Base-by-base conservation (phyloP, 352 stramenopile species). In the Globisporangium canariense region DNA sequence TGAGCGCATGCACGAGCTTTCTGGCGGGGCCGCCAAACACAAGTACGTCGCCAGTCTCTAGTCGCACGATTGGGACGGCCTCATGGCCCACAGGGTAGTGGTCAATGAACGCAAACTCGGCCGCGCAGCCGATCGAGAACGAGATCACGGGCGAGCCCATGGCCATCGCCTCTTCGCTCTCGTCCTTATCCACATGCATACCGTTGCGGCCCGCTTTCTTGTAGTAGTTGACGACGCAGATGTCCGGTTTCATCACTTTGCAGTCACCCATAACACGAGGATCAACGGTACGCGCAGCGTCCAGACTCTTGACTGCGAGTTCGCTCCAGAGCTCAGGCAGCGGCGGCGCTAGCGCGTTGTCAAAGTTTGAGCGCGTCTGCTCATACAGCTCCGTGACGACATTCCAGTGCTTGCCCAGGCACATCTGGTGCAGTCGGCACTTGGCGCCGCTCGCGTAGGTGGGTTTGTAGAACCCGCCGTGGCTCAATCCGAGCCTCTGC, bases 191-290 rank as follows among this genome's bases (percentile, higher is more conserved):
- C 25, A 88, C 71, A 65, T 91, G 82, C 77, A 91, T 83, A 60
- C 79, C 83, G 46, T 89, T 91, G 65, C 79, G 72, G 0, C 83
- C 83, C 20, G 79, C 79, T 62, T 88, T 87, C 64, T 89, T 88
- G 71, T 90, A 90, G 52, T 87, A 91, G 62, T 90, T 90, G 55
- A 89, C 80, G 20, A 90, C 79, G 50, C 79, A 89, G 53, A 91
- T 81, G 38, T 91, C 80, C 0, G 81, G 83, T 20, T 34, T 65
- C 68, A 91, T 79, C 11, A 47, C 40, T 7, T 34, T 45, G 66
- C 77, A 89, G 20, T 62, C 62, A n/a, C 82, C 82, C 68, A 89
- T 65, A 16, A 89, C 80, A 9, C 64, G 58, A 4, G 64, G 54
- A 28, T 91, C 80, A 8, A 77, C 66, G 4, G 64, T 53, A 2